Base-by-base conservation (phyloP, 129 eudicot genomes). In the Silybum marianum region DNA sequence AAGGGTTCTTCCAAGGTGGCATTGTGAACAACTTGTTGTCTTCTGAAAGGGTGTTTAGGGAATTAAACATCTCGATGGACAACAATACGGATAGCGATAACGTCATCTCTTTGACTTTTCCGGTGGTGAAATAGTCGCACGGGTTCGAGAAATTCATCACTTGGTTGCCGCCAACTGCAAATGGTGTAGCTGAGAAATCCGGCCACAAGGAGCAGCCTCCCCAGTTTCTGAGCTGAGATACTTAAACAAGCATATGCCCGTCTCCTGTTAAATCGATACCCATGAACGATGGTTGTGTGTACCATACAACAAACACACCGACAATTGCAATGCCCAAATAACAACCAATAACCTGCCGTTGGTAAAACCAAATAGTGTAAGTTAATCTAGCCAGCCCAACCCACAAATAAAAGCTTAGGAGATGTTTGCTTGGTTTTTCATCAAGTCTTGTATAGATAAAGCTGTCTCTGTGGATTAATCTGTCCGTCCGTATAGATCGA, bases 291-390 rank as follows among this genome's bases (percentile, higher is more conserved):
- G 97, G 83, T 13, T 81, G 92, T 23, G 97, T 93, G 89, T 89
- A 93, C 98, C 98, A 93, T 74, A 93, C 14, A 5, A 93, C 74
- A 51, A 93, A 91, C 16, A 93, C 76, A 66, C 98, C 98, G 34
- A 91, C 97, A 75, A 97, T 93, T 23, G 98, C 98, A 63, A 91
- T 38, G 25, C 98, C 97, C 66, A 93, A 97, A 71, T 93, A 93
- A 71, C 91, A 85, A 66, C 98, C 98, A n/a, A 93, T 88, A 19
- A 93, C 98, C 98, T 93, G 93, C 23, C 77, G 46, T 80, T 26
- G n/a, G n/a, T n/a, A n/a, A n/a, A n/a, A 39, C 80, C 8, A 26
- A 25, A 36, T 6, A n/a, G n/a, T n/a, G n/a, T n/a, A n/a, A n/a
- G n/a, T n/a, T n/a, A n/a, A n/a, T n/a, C n/a, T 32, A 32, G 36